Evolutionary conservation across 2,329 filamentous ascomycete genomes (phyloP).

Genomic region (Claviceps pusilla): DNA sequence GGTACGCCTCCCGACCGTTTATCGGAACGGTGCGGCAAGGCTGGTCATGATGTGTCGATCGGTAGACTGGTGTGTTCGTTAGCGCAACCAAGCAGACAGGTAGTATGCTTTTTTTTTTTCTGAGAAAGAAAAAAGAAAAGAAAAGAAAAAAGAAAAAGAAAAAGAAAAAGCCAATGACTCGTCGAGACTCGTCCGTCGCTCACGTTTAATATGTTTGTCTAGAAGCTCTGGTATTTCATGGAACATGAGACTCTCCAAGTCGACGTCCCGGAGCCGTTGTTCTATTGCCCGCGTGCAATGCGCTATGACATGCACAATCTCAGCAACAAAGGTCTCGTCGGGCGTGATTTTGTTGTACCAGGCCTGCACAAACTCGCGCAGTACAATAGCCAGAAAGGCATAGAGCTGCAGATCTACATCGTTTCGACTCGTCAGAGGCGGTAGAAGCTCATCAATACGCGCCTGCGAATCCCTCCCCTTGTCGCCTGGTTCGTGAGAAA

Average conservation of each 20-base stretch:
- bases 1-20: slow-evolving; percentile 58
- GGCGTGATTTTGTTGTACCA: slow-evolving; percentile 92
- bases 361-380: slow-evolving; percentile 77
- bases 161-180: no score
- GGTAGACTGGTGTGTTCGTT: slow-evolving; percentile 44
- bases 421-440: slow-evolving; percentile 84
- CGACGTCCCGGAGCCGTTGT: slow-evolving; percentile 66
- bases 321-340: slow-evolving; percentile 74
- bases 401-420: slow-evolving; percentile 89
- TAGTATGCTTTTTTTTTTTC: no score
- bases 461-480: slow-evolving; percentile 32
- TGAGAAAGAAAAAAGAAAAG: no score
- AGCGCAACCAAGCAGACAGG: not conserved
- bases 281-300: slow-evolving; percentile 82
- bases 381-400: slow-evolving; percentile 74
- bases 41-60: slow-evolving; percentile 46
- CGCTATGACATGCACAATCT: slow-evolving; percentile 79
- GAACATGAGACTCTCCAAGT: slow-evolving; percentile 67
- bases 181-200: slow-evolving; percentile 7
- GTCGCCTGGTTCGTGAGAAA: slow-evolving; percentile 51
- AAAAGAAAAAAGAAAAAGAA: no score
- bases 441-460: slow-evolving; percentile 68
- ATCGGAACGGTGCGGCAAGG: slow-evolving; percentile 44
- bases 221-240: slow-evolving; percentile 78
- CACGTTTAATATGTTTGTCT: slow-evolving; percentile 68